Base-by-base conservation (phyloP, 805 yeast species). In the Helenozyma baotianmanensis region DNA sequence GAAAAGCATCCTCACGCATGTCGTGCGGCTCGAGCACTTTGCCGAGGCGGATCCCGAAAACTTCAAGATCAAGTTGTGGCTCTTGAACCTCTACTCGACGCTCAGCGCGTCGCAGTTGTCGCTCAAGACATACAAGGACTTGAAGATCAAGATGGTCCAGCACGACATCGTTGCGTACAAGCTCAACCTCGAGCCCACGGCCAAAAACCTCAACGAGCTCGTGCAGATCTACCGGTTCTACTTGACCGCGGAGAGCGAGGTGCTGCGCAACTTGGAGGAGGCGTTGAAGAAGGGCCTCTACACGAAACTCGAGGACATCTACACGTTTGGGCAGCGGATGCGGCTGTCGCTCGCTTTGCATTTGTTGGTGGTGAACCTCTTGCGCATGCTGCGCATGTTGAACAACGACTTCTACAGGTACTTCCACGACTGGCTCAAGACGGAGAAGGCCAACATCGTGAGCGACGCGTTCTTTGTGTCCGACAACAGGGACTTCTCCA, bases 121-220 rank as follows among this genome's bases (percentile, higher is more conserved):
- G 0, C 45, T 55, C 21, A 51, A 54, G 6, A 73, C 77, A 28
- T 87, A 72, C 53, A 55, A 68, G 11, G 50, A 64, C 1, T 56
- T 89, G 32, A 74, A 77, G 23, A 73, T 87, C 45, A 85, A 82
- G 50, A 78, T 80, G 60, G 57, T 88, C 7, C 97, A 90, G 56
- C 64, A 70, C 31, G 96, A 89, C 48, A 73, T 85, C 0, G 54
- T 83, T 29, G 72, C 80, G 9, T 73, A 76, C 40, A 67, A 72
- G 40, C 47, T 80, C 8, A 50, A 76, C 0, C 40, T 68, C 1
- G 54, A 50, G 23, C 84, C 85, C 0, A 46, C 62, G 2, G 58
- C 64, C 11, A 48, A 54, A 2, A 59, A 62, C 16, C 45, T 76
- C 7, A 50, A 63, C 11, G 38, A 41, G 17, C 42, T 52, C 12